Evolutionary conservation across 148 eudicot genomes (phyloP), one percentile per base, ranked within the genome.

Genomic region (Dianthus caryophyllus): DNA sequence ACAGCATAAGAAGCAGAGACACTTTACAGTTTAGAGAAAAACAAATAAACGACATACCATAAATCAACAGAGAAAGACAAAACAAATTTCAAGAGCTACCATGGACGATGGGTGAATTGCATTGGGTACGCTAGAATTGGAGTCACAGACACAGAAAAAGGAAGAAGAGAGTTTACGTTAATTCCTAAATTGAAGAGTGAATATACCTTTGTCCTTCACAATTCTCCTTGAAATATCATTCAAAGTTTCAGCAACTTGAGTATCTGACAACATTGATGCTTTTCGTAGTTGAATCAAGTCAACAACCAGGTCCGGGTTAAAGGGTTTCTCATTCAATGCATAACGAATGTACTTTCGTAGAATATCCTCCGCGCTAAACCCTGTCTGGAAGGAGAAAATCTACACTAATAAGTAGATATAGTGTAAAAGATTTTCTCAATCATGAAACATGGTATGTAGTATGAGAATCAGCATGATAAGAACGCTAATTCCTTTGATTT

Each of bases 341-440:
- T 86, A 90, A n/a, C 98, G 92, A 53, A 90, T 82, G 69, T 94
- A 94, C 71, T 94, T 94, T 16, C 98, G 87, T 66, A 94, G 73
- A 71, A 94, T 78, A 51, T 90, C 97, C 65, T 81, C 88, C 81
- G 79, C 82, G 55, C 75, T 58, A 77, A 90, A 94, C 58, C 87
- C 96, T 73, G 98, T 94, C 98, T 87, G 87, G 70, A 78, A 64
- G 46, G 29, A 51, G 63, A 48, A 74, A 74, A 24, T 21, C 48
- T 58, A n/a, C 18, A 38, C 53, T 30, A 60, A 38, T 13, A 33
- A 16, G 27, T n/a, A 49, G 20, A 59, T 9, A 67, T 47, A 4
- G 21, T 21, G 25, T 51, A 21, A 17, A 21, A 17, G 29, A 12
- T 43, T 15, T 59, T 48, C 6, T 1, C 47, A 10, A 67, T 61